Evolutionary conservation across 331 rosid species (phyloP).

Genomic region (Erythrophleum ivorense): DNA sequence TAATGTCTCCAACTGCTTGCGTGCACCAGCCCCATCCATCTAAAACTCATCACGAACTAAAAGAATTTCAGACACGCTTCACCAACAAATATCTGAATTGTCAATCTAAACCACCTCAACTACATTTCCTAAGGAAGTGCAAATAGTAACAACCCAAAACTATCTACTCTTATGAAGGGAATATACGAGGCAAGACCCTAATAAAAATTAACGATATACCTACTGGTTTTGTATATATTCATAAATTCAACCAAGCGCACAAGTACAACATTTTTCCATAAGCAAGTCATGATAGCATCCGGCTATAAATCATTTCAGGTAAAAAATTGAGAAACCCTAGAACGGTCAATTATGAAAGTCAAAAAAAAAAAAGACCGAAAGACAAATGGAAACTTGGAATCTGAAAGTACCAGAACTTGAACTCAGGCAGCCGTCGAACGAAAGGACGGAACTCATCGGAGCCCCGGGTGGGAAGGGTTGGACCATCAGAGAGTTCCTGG

Average conservation of each 20-base stretch:
- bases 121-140: background rate
- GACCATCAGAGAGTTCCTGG: constrained; percentile 69
- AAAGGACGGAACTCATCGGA: constrained; percentile 96
- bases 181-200: background rate
- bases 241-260: background rate
- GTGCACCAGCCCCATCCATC: background rate
- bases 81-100: background rate
- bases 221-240: background rate
- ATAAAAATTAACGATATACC: background rate
- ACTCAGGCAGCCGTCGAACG: constrained; percentile 96
- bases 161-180: background rate
- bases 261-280: background rate
- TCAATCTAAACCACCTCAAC: background rate
- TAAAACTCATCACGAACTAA: background rate
- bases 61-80: background rate
- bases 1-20: background rate
- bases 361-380: background rate
- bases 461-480: constrained; percentile 75
- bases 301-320: background rate
- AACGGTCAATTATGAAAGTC: constrained; percentile 1
- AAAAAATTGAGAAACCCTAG: constrained; percentile 19
- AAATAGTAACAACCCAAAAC: background rate
- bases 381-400: no score
- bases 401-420: constrained; percentile 79
- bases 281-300: background rate